Evolutionary conservation across 2,329 filamentous ascomycete species (phyloP).

Genomic region (Rhynchosporium agropyri): DNA sequence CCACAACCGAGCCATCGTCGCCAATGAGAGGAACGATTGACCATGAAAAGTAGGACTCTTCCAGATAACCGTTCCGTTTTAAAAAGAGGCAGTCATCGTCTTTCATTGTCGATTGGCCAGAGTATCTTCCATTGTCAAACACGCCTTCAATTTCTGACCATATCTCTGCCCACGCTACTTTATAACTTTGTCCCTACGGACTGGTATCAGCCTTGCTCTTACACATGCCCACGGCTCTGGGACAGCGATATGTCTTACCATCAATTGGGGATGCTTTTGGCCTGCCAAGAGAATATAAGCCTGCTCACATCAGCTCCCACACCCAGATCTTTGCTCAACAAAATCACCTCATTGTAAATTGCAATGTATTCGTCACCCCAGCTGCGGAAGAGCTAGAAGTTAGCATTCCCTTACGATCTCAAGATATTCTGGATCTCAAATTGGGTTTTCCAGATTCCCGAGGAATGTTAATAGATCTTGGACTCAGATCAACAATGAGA

Average conservation of each 20-base stretch:
- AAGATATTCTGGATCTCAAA: background rate
- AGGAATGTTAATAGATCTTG: background rate
- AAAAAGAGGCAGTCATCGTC: conserved; percentile 80
- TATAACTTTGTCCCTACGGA: conserved; percentile 62
- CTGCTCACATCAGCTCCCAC: background rate
- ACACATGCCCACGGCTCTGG: background rate
- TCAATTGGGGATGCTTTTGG: conserved; percentile 73
- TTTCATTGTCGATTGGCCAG: conserved; percentile 81
- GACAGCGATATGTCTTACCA: conserved; percentile 47
- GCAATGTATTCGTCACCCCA: conserved; percentile 72
- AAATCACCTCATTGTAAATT: conserved; percentile 65
- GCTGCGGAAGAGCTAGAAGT: conserved; percentile 16
- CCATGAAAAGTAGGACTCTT: conserved; percentile 85
- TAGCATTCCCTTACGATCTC: background rate
- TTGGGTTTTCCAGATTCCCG: background rate
- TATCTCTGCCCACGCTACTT: conserved; percentile 70
- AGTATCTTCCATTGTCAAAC: conserved; percentile 66
- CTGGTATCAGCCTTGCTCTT: conserved; percentile 17
- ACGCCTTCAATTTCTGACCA: conserved; percentile 71
- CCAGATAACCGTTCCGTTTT: conserved; percentile 66
- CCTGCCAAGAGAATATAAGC: conserved; percentile 72
- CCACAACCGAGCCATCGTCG: conserved; percentile 71
- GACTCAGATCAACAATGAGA: background rate
- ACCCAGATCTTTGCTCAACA: background rate
- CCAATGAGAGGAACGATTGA: conserved; percentile 78